Percentiles rank a stretch among this genome's conserved stretches.
Conservation (phyloP, 352 stramenopile species). For the Phytopythium cucurbitacearum region DNA sequence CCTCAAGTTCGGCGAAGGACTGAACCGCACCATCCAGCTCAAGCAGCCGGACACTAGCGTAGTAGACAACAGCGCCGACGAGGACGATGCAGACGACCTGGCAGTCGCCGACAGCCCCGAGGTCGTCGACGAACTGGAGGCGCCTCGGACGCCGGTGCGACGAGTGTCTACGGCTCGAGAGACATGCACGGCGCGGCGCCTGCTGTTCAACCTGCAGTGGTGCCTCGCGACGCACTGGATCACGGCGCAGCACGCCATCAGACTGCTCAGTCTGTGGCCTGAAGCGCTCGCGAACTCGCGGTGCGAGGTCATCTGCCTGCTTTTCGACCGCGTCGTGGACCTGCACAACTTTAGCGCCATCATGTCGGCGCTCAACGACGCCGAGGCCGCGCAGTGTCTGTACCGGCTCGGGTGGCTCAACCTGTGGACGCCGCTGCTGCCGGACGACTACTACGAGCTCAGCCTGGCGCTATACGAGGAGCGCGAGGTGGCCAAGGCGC, state of each 20-base stretch:
- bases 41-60: slow-evolving; percentile 2
- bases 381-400: slow-evolving; percentile 51
- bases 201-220: slow-evolving; percentile 75
- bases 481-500: slow-evolving; percentile 61
- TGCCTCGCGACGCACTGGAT: slow-evolving; percentile 66
- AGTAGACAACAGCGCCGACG: slow-evolving; percentile 7
- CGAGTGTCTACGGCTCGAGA: slow-evolving; percentile 29
- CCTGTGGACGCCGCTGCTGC: slow-evolving; percentile 55
- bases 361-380: slow-evolving; percentile 46
- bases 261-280: slow-evolving; percentile 47
- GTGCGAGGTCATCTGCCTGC: slow-evolving; percentile 56
- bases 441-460: slow-evolving; percentile 80
- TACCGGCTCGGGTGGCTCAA: slow-evolving; percentile 75
- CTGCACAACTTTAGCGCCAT: slow-evolving; percentile 69
- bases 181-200: slow-evolving; percentile 43
- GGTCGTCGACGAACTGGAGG: no score
- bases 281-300: slow-evolving; percentile 34
- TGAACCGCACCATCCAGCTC: slow-evolving; percentile 43
- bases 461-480: slow-evolving; percentile 66
- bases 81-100: slow-evolving; percentile 14
- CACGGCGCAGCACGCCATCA: slow-evolving; percentile 52
- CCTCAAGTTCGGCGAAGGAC: slow-evolving; percentile 50
- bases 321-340: slow-evolving; percentile 69
- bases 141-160: slow-evolving; percentile 7
- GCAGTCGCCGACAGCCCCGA: no score